A percentile compares a stretch with the other conserved stretches of the same genome.
Evolutionary conservation across 2,329 filamentous ascomycete species (phyloP).

Genomic region (Fusarium sp.): DNA sequence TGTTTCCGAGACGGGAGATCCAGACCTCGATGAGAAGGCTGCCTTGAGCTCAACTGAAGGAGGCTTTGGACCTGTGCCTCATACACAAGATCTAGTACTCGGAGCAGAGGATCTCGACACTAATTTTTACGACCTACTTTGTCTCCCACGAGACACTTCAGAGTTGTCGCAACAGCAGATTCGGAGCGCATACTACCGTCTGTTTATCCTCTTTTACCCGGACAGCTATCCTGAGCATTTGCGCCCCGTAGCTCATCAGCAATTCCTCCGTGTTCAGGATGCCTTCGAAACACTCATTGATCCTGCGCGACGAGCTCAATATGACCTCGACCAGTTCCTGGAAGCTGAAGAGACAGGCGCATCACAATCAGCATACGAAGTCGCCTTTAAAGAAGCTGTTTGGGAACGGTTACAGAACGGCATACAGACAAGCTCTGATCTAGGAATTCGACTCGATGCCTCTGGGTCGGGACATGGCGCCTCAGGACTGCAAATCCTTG

Average conservation of each 20-base stretch:
- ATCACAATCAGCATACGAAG: constrained; percentile 24
- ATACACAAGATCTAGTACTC: not conserved
- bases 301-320: constrained; percentile 52
- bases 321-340: constrained; percentile 49
- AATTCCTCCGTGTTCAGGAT: constrained; percentile 53
- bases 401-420: constrained; percentile 32
- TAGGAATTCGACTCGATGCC: constrained; percentile 51
- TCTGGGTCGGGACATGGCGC: constrained; percentile 16
- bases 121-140: constrained; percentile 57
- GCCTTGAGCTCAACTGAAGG: constrained; percentile 22
- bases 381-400: constrained; percentile 34
- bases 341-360: constrained; percentile 32
- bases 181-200: constrained; percentile 55
- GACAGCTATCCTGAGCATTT: constrained; percentile 52
- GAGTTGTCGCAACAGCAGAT: constrained; percentile 48
- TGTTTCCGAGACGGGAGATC: constrained; percentile 32
- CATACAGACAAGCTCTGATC: constrained; percentile 47
- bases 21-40: constrained; percentile 24
- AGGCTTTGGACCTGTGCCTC: not conserved
- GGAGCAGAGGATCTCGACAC: constrained; percentile 29
- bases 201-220: constrained; percentile 56
- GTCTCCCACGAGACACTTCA: constrained; percentile 48
- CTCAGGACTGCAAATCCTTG: constrained; percentile 44
- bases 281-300: constrained; percentile 61
- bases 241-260: constrained; percentile 50